Base-by-base conservation (phyloP, 805 yeast species). In the Wickerhamomyces kurtzmanii region DNA sequence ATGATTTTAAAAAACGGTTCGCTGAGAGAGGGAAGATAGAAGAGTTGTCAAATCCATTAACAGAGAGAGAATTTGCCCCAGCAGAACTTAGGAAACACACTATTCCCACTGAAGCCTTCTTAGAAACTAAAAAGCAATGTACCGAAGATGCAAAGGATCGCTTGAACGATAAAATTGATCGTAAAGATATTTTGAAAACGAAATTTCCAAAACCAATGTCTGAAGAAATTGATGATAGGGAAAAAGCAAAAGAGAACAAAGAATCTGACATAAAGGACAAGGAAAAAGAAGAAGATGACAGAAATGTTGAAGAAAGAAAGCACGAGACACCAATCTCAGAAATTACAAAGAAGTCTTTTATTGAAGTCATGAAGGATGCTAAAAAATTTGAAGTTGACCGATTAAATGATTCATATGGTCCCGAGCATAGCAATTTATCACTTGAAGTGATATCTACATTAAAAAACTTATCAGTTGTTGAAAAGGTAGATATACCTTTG, bases 381-480 rank as follows among this genome's bases (percentile, higher is more conserved):
- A 55, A 54, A 27, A 36, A 38, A 17, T 35, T 34, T 20, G 60
- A 54, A 23, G 43, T 40, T 4, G 38, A 42, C 13, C 32, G 56
- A 15, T 32, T 51, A 6, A 32, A 31, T 21, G 45, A 52, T 12
- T 33, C 44, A 8, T 41, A 54, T 13, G 37, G 38, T 6, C 34
- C 45, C 12, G 39, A 55, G 4, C 40, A 39, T 5, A 34, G 45
- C 12, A 36, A 34, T 8, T 31, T 51, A 10, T 45, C 52, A 1
- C 47, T 42, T 8, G 51, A 44, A 2, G 53, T 59, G 2, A 42
- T 54, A 6, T 46, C 45, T 10, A 32, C 42, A 12, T 37, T 61
- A 9, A 38, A 44, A 9, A 44, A 57, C 27, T 29, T 62, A 12
- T 57, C 59, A 1, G 47, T 61, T 12, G 58, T 61, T 3, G 65